A percentile compares a stretch with the other conserved stretches of the same genome.
These are phyloP conservation scores for Dendryphion nanum DNA, from an alignment of 2,329 filamentous ascomycete genomes.

Conservation along the genomic window DNA sequence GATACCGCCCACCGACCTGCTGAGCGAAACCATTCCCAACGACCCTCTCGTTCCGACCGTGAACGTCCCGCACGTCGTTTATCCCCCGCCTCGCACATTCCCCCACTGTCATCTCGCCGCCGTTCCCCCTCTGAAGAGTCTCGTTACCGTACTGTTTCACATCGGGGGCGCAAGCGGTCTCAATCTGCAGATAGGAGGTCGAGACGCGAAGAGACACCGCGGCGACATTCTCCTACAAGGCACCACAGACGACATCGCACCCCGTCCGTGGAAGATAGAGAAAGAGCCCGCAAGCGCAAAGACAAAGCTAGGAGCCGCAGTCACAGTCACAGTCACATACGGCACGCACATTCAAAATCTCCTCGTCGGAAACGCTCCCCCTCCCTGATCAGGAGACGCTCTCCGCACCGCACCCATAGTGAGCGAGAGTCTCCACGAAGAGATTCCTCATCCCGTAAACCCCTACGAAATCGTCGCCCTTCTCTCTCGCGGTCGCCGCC, in stretches of 20 bases:
- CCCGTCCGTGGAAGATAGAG: conserved; percentile 21
- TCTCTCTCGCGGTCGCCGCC: conserved; percentile 34
- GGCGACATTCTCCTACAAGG: conserved; percentile 29
- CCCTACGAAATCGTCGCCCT: conserved; percentile 16
- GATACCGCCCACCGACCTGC: conserved; percentile 26
- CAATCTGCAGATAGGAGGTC: conserved; percentile 28
- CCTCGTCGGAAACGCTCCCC: conserved; percentile 29
- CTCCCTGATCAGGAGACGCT: conserved; percentile 20
- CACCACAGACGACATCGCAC: conserved; percentile 22
- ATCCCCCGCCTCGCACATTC: conserved; percentile 39
- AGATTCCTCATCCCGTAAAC: conserved; percentile 23
- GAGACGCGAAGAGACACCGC: conserved; percentile 26
- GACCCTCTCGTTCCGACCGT: conserved; percentile 25
- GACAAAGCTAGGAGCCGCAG: conserved; percentile 25
- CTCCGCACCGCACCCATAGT: conserved; percentile 20
- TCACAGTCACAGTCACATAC: too few relatives aligned
- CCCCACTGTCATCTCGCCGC: conserved; percentile 28
- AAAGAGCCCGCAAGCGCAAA: conserved; percentile 18
- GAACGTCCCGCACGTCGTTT: conserved; percentile 32
- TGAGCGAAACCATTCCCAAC: conserved; percentile 33
- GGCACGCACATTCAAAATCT: conserved; percentile 31
- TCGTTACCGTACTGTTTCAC: conserved; percentile 31
- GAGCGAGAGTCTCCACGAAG: conserved; percentile 17
- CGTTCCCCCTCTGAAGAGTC: conserved; percentile 44
- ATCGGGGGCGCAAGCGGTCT: conserved; percentile 32